Evolutionary conservation across 2,329 filamentous ascomycete species (phyloP).

Genomic region (Alternaria brassicicola): DNA sequence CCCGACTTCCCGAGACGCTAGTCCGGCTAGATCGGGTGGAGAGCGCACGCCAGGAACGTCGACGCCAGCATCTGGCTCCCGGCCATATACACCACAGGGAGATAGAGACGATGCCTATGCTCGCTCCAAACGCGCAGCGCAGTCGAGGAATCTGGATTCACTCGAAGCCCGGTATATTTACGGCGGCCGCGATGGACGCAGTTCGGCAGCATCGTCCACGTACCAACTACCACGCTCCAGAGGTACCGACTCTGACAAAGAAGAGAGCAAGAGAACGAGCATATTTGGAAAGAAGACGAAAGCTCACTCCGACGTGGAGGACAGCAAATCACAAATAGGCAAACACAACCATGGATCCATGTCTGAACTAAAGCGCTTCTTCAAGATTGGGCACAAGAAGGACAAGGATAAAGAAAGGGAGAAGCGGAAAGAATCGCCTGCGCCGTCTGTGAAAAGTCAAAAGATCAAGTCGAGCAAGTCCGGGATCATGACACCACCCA

Average conservation of each 20-base stretch:
- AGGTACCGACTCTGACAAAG: constrained; percentile 45
- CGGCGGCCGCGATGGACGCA: constrained; percentile 70
- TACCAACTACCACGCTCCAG: constrained; percentile 54
- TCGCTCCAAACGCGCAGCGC: constrained; percentile 77
- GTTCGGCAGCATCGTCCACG: constrained; percentile 45
- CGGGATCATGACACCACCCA: constrained; percentile 48
- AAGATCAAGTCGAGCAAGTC: constrained; percentile 55
- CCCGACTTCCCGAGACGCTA: constrained; percentile 62
- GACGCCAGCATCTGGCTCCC: constrained; percentile 66
- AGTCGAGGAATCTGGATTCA: constrained; percentile 66
- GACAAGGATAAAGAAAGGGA: constrained; percentile 58
- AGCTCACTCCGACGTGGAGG: constrained; percentile 52
- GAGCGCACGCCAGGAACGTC: constrained; percentile 56
- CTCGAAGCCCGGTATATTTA: constrained; percentile 88
- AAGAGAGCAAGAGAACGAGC: constrained; percentile 59
- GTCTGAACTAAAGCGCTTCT: constrained; percentile 95
- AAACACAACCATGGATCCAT: constrained; percentile 74
- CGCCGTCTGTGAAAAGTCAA: constrained; percentile 61
- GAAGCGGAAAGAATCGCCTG: constrained; percentile 67
- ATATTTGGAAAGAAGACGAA: constrained; percentile 61
- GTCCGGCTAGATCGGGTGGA: constrained; percentile 65
- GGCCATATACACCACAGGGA: constrained; percentile 78
- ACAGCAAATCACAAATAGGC: constrained; percentile 30
- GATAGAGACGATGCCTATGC: constrained; percentile 86
- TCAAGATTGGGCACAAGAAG: constrained; percentile 71